A percentile compares a stretch with the other conserved stretches of the same genome.
These are phyloP conservation scores for Pelargonium fulgidum DNA, from an alignment of 441 rosid genomes.

Conservation along the genomic window DNA sequence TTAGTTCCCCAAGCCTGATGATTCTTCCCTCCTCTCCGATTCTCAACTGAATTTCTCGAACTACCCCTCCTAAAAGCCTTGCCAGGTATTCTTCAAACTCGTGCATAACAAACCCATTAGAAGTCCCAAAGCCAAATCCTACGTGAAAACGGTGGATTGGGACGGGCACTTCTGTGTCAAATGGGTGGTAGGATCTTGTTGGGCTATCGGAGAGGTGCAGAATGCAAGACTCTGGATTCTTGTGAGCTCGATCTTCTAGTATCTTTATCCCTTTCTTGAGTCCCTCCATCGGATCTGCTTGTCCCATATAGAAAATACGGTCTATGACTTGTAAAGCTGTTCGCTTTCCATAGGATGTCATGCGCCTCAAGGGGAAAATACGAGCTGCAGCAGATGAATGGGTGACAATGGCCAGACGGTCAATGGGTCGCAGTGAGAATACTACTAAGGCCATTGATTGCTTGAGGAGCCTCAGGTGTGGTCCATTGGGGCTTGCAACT, in stretches of 20 bases:
- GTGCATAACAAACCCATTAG: slow-evolving; percentile 66
- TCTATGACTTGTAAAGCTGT: slow-evolving; percentile 70
- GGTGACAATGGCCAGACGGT: slow-evolving; percentile 72
- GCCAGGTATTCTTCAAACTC: slow-evolving; percentile 66
- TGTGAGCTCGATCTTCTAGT: slow-evolving; percentile 69
- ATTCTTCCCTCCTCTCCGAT: slow-evolving; percentile 53
- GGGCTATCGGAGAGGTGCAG: slow-evolving; percentile 67
- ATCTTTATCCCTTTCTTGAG: slow-evolving; percentile 66
- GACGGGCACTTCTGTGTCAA: slow-evolving; percentile 38
- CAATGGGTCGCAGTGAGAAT: slow-evolving; percentile 60
- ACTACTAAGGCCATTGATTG: slow-evolving; percentile 74
- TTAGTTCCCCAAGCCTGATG: slow-evolving; percentile 53
- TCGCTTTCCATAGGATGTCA: slow-evolving; percentile 71
- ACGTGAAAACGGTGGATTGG: slow-evolving; percentile 67
- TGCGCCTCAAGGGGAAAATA: slow-evolving; percentile 66
- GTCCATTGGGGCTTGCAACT: slow-evolving; percentile 77
- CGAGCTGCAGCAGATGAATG: slow-evolving; percentile 71
- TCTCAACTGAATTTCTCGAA: slow-evolving; percentile 56
- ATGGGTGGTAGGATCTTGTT: slow-evolving; percentile 42
- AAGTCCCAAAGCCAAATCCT: slow-evolving; percentile 59
- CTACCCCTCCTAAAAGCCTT: slow-evolving; percentile 47
- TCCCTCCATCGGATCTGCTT: slow-evolving; percentile 73
- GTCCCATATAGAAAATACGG: slow-evolving; percentile 68
- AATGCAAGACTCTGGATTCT: slow-evolving; percentile 54
- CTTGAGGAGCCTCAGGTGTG: slow-evolving; percentile 68